These are phyloP conservation scores for Penicillium ucsense DNA, from an alignment of 495 filamentous ascomycete genomes.

Conservation along the genomic window DNA sequence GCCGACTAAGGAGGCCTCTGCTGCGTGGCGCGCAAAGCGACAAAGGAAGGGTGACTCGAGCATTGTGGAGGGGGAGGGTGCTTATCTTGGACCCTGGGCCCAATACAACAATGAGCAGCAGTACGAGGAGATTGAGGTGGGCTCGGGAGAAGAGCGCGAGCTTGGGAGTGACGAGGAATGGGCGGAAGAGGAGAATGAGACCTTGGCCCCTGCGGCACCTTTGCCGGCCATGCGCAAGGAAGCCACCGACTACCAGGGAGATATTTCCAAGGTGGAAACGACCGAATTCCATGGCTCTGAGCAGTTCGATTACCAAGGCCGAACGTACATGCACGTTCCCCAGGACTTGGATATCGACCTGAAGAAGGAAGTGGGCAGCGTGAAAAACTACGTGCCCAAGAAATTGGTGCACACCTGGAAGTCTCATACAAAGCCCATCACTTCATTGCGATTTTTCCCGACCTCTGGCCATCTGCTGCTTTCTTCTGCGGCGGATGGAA, in stretches of 20 bases:
- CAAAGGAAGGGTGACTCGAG: constrained; percentile 77
- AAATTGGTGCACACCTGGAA: constrained; percentile 86
- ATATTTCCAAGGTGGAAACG: constrained; percentile 53
- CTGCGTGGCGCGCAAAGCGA: constrained; percentile 55
- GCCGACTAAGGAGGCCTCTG: constrained; percentile 57
- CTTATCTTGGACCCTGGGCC: constrained; percentile 93
- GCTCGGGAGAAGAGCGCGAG: constrained; percentile 42
- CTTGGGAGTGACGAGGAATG: constrained; percentile 73
- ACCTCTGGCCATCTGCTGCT: constrained; percentile 77
- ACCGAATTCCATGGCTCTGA: constrained; percentile 80
- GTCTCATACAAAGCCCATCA: constrained; percentile 77
- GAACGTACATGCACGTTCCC: constrained; percentile 80
- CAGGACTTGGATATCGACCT: constrained; percentile 89
- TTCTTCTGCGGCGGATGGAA: constrained; percentile 74
- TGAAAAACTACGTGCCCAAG: constrained; percentile 88
- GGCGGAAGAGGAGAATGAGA: constrained; percentile 42
- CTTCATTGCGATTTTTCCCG: constrained; percentile 80
- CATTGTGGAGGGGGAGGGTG: constrained; percentile 72
- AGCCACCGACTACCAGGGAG: constrained; percentile 51
- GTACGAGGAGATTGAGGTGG: constrained; percentile 50
- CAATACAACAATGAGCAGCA: constrained; percentile 58
- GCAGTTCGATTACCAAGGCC: constrained; percentile 80
- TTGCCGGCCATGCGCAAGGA: constrained; percentile 46
- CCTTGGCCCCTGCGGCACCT: constrained; percentile 32
- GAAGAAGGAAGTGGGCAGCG: constrained; percentile 63